phyloP scores from a whole-genome alignment of 495 filamentous ascomycete genomes.

The Hypoxylon trugodes region DNA sequence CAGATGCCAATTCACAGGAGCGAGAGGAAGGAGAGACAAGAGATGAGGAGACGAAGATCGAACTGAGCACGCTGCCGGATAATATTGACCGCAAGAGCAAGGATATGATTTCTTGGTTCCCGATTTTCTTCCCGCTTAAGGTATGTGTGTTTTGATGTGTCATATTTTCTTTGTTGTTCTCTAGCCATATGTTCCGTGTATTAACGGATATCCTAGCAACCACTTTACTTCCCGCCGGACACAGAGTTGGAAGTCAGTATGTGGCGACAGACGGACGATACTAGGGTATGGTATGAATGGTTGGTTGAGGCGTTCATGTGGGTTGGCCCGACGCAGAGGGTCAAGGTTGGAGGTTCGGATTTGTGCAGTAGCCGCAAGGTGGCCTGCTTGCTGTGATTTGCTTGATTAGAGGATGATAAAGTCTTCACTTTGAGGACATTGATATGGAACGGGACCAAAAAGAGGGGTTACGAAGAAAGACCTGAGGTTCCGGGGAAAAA shows the following conservation, averaged over 20 bases:
- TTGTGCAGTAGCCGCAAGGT: slow-evolving; percentile 89
- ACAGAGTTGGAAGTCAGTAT: slow-evolving; percentile 88
- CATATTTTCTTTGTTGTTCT: neutral
- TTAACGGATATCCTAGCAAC: slow-evolving; percentile 65
- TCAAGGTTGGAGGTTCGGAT: slow-evolving; percentile 82
- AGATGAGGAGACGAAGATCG: slow-evolving; percentile 63
- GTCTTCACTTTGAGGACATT: no score
- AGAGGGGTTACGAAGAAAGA: neutral
- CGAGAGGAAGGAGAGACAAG: slow-evolving; percentile 32
- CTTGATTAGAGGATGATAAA: neutral
- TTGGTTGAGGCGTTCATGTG: slow-evolving; percentile 82
- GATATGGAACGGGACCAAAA: neutral
- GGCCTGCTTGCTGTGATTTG: slow-evolving; percentile 84
- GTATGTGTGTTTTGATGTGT: slow-evolving; percentile 57
- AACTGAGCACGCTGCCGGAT: slow-evolving; percentile 91
- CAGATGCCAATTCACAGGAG: slow-evolving; percentile 4
- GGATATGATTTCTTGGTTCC: slow-evolving; percentile 99
- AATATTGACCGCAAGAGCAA: slow-evolving; percentile 91
- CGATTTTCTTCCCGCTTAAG: slow-evolving; percentile 96
- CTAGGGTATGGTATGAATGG: slow-evolving; percentile 99
- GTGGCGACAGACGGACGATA: slow-evolving; percentile 93
- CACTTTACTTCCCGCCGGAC: slow-evolving; percentile 85
- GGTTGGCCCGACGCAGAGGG: slow-evolving; percentile 66
- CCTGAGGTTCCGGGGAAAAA: slow-evolving; percentile 24
- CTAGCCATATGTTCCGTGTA: neutral